Base-by-base conservation (phyloP, 2,329 filamentous ascomycete genomes). In the Ophiocordyceps polyrhachis-furcata region DNA sequence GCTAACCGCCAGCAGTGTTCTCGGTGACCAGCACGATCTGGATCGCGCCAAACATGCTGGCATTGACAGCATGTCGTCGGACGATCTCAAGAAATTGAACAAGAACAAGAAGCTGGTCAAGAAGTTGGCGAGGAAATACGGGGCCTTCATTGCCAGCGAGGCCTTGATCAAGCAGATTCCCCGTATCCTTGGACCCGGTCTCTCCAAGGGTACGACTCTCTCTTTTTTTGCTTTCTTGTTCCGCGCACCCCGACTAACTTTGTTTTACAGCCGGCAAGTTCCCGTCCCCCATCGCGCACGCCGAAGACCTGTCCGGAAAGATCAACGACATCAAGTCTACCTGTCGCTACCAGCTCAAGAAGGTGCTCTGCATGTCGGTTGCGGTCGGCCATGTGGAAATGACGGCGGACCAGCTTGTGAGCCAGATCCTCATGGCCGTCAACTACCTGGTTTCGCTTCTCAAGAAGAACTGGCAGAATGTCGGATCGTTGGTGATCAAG, bases 21-120 rank as follows among this genome's bases (percentile, higher is more conserved):
- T 78, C 48, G 74, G 74, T 73, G 74, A 78, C 69, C 74, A 77
- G 81, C 89, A 96, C 78, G 91, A 98, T 79, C 93, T 98, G 65
- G 91, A 98, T 69, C 88, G 91, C 79, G 89, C 91, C 65, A 98
- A 98, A 82, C 91, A 98, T 78, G 84, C 87, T 63, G 89, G 87
- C 68, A 79, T 96, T 58, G 91, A 98, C 66, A 87, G 89, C 73
- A 96, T 96, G 91, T 93, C 85, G 62, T 71, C 85, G 56, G 91
- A 98, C 62, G 91, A 98, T 71, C 74, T 98, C 73, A 98, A 98
- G 85, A 98, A 98, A 83, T 86, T 98, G 58, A 98, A 98, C 83
- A 98, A 98, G 86, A 98, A 98, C 86, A 96, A 98, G 85, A 98
- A 98, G 83, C 82, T 96, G 63, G 95, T 98, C 82, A 98, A 98